Evolutionary conservation across 768 basidiomycete genomes (phyloP).

Genomic region (Sporobolomyces phaffii): DNA sequence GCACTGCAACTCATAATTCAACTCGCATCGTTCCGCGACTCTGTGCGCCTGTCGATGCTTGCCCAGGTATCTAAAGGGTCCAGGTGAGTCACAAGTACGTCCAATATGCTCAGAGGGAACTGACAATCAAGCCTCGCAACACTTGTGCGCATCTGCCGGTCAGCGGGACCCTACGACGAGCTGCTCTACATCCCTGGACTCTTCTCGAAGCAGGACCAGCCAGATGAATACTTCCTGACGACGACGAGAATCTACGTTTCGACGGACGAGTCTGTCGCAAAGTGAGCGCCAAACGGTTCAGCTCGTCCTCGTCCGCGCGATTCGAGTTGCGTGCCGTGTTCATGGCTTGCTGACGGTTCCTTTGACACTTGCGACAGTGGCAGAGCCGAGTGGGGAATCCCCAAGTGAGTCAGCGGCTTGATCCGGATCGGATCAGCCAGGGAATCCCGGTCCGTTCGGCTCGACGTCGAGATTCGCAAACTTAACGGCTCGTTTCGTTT

Average conservation of each 20-base stretch:
- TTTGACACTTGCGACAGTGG: too few relatives aligned
- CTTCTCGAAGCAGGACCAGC: background rate
- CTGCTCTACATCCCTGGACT: slow-evolving; percentile 18
- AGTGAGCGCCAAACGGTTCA: background rate
- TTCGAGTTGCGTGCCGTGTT: too few relatives aligned
- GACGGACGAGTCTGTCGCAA: slow-evolving; percentile 10
- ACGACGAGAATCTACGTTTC: slow-evolving; percentile 31
- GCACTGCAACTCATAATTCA: too few relatives aligned
- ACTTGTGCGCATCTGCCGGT: background rate
- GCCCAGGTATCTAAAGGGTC: background rate
- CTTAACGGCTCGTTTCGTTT: too few relatives aligned
- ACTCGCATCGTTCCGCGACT: too few relatives aligned
- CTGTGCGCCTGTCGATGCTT: too few relatives aligned
- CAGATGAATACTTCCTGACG: background rate
- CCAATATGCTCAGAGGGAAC: background rate
- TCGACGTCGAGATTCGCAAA: too few relatives aligned
- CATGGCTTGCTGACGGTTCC: too few relatives aligned
- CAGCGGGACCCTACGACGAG: slow-evolving; percentile 28
- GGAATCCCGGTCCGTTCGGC: too few relatives aligned
- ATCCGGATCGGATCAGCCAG: too few relatives aligned
- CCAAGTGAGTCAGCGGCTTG: too few relatives aligned
- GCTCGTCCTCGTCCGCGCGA: background rate
- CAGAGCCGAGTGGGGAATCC: slow-evolving; percentile 15
- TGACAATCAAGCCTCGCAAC: too few relatives aligned
- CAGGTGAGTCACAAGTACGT: background rate